A percentile compares a stretch with the other conserved stretches of the same genome.
Evolutionary conservation across 2,329 filamentous ascomycete genomes (phyloP).

Genomic region (Penicillium sp.): DNA sequence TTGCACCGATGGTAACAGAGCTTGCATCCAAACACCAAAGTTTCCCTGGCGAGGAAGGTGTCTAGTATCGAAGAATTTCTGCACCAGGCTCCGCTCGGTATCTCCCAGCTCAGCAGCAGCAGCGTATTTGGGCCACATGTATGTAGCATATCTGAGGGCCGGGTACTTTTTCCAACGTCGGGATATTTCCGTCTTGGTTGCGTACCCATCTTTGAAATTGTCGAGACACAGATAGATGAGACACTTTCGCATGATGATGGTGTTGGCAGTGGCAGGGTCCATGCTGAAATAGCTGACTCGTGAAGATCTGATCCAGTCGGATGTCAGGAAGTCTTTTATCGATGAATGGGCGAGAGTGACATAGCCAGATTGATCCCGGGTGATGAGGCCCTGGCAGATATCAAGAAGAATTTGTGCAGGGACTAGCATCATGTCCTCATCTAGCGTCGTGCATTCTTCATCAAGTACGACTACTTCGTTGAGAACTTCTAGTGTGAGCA

Average conservation of each 20-base stretch:
- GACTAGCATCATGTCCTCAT: conserved; percentile 23
- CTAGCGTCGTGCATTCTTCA: conserved; percentile 7
- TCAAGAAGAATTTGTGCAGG: conserved; percentile 17
- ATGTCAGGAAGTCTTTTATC: conserved; percentile 19
- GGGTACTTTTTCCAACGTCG: background rate
- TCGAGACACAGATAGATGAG: conserved; percentile 18
- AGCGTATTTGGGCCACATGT: conserved; percentile 17
- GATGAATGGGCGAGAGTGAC: conserved; percentile 19
- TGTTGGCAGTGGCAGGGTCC: conserved; percentile 12
- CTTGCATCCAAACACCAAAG: conserved; percentile 19
- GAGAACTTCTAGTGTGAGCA: conserved; percentile 8
- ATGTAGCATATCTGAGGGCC: conserved; percentile 17
- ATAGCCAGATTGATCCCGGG: conserved; percentile 8
- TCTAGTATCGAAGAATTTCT: conserved; percentile 15
- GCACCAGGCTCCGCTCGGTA: conserved; percentile 3
- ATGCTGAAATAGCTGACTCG: conserved; percentile 16
- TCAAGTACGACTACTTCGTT: conserved; percentile 18
- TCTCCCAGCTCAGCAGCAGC: conserved; percentile 3
- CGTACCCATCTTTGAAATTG: conserved; percentile 18
- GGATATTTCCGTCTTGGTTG: background rate
- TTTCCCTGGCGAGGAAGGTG: conserved; percentile 15
- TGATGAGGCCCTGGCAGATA: conserved; percentile 21
- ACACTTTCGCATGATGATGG: conserved; percentile 17
- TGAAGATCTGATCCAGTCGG: conserved; percentile 20
- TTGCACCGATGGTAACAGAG: conserved; percentile 1